Base-by-base conservation (phyloP, 164 flowering plant genomes). In the Chimonanthus salicifolius region DNA sequence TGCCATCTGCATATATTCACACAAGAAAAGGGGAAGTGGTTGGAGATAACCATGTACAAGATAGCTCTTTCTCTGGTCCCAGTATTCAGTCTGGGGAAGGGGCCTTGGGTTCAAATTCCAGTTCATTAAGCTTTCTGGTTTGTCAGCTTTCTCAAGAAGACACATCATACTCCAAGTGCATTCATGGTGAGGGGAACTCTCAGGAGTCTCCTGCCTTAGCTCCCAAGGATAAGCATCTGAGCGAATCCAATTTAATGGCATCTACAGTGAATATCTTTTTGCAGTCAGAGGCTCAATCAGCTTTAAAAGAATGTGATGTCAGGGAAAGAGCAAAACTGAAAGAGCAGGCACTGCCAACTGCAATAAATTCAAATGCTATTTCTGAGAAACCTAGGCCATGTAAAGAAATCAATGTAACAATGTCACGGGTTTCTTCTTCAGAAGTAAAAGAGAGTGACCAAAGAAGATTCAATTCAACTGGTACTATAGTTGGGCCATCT, bases 131-230 rank as follows among this genome's bases (percentile, higher is more conserved):
- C 58, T 7, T 74, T 64, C 73, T 78, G 47, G 67, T 49, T 45
- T 72, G 63, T 73, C 65, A n/a, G 69, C 72, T 69, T 50, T 71
- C 73, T 49, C 70, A 58, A 71, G 83, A 79, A 73, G 80, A 76
- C 72, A 49, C 7, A 44, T 72, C 80, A 47, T 54, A 64, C 50
- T 66, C 49, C 49, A 60, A n/a, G 64, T 74, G 48, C 46, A 20
- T 15, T 68, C 72, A 70, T 76, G 18, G 65, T 75, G 7, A 65
- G 46, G 47, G 15, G 7, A 58, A 58, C 62, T 67, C n/a, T 49
- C 18, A 11, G 7, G 62, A 5, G 9, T 11, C 18, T 58, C 62
- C 73, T 10, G 62, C 44, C 58, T 43, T 72, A 15, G n/a, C 8
- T 74, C 2, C 48, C 2, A 58, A 9, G 51, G 62, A 5, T 54